These are phyloP conservation scores for Boehmeria nivea DNA, from an alignment of 306 rosid species.

Conservation along the genomic window DNA sequence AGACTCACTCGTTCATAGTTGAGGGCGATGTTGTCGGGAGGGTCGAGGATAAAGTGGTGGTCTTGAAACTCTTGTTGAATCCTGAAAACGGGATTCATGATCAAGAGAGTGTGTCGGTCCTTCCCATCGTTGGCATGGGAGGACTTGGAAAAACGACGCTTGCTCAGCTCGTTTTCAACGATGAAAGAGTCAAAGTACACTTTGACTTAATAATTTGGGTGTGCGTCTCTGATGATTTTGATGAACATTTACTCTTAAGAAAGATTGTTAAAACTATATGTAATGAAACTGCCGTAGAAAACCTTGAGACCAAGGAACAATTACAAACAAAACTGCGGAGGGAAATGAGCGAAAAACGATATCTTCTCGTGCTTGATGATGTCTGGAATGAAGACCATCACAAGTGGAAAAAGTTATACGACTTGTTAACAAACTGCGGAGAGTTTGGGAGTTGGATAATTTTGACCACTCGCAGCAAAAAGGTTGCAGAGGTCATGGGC, in stretches of 20 bases:
- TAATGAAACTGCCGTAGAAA: background rate
- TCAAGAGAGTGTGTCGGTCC: background rate
- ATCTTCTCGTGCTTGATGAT: background rate
- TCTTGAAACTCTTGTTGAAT: background rate
- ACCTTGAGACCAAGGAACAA: background rate
- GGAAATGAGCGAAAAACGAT: background rate
- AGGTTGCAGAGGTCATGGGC: background rate
- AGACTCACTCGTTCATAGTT: background rate
- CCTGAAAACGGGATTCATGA: background rate
- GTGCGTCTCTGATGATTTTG: background rate
- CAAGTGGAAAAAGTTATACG: background rate
- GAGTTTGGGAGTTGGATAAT: background rate
- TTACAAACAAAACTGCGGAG: background rate
- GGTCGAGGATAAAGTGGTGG: background rate
- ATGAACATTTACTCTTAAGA: background rate
- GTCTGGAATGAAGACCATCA: background rate
- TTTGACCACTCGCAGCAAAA: background rate
- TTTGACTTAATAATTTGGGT: background rate
- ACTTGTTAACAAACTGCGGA: no score
- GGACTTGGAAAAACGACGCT: slow-evolving; percentile 1
- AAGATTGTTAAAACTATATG: background rate
- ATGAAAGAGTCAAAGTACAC: background rate
- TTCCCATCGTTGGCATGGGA: slow-evolving; percentile 1
- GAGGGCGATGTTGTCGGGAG: background rate
- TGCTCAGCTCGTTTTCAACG: background rate